Conservation (phyloP, 306 rosid genomes). For the Cucurbita ficifolia region DNA sequence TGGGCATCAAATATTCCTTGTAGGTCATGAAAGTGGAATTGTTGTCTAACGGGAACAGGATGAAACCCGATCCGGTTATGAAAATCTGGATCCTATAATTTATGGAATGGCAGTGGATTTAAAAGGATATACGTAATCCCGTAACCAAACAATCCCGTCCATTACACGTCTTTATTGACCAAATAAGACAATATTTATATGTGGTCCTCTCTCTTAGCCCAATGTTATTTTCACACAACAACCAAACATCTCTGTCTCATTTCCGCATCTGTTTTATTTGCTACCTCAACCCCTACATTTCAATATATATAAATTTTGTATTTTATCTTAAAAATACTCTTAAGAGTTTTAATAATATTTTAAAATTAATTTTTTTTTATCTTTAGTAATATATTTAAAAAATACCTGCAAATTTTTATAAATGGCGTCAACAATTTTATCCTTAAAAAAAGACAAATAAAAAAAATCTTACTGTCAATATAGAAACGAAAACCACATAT, state of each 20-base stretch:
- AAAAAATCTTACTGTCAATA: too few species aligned
- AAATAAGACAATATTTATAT: not conserved
- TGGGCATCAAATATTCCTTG: not conserved
- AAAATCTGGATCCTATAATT: not conserved
- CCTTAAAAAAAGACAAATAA: too few species aligned
- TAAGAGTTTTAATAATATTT: too few species aligned
- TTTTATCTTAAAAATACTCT: too few species aligned
- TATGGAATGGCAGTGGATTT: not conserved
- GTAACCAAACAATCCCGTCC: not conserved
- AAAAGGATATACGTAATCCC: not conserved
- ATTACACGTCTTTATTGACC: not conserved
- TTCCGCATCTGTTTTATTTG: not conserved
- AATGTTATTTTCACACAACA: not conserved
- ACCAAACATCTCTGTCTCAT: not conserved
- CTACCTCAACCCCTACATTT: not conserved
- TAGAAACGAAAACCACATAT: too few species aligned
- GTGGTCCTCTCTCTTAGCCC: not conserved
- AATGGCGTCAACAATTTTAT: too few species aligned
- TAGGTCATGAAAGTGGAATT: not conserved
- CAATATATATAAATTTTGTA: too few species aligned
- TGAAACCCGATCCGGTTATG: not conserved
- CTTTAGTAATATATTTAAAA: too few species aligned
- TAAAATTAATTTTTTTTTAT: too few species aligned
- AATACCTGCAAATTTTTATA: too few species aligned
- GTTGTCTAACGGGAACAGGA: not conserved